These are phyloP conservation scores for Solanum appendiculatum DNA, from an alignment of 257 asterid species.

Conservation along the genomic window DNA sequence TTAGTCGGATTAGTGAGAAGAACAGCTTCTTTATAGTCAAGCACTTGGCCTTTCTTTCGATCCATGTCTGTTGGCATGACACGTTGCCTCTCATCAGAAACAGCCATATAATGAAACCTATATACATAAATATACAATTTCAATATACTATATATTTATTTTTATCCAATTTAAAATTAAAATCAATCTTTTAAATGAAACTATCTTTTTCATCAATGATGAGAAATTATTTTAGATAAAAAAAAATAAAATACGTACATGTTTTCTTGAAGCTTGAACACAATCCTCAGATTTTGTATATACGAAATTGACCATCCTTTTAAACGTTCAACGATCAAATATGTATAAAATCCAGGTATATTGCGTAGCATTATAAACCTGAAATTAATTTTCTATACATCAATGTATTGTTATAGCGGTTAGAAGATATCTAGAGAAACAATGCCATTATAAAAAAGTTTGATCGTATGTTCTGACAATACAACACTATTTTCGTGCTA, in stretches of 20 bases:
- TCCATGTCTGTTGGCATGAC: slow-evolving; percentile 38
- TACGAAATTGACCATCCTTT: slow-evolving; percentile 32
- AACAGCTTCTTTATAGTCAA: slow-evolving; percentile 53
- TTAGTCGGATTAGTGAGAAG: slow-evolving; percentile 27
- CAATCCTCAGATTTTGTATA: slow-evolving; percentile 38
- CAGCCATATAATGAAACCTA: slow-evolving; percentile 63
- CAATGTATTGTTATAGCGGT: fast-evolving
- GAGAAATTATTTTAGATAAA: neutral
- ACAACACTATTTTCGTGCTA: neutral
- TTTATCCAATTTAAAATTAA: neutral
- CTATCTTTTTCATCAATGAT: neutral
- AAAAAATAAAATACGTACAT: slow-evolving; percentile 6
- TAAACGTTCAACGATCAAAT: slow-evolving; percentile 28
- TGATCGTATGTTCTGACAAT: fast-evolving
- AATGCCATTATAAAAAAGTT: neutral
- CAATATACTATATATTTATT: neutral
- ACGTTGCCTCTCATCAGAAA: slow-evolving; percentile 49
- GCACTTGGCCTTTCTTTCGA: slow-evolving; percentile 19
- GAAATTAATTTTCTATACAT: neutral
- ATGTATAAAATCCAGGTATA: slow-evolving; percentile 42
- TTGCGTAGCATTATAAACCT: slow-evolving; percentile 33
- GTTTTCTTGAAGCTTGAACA: slow-evolving; percentile 31
- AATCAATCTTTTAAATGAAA: too few relatives aligned
- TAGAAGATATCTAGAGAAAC: neutral
- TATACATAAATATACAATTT: neutral